Evolutionary conservation across 2,329 filamentous ascomycete genomes (phyloP).

Genomic region (Fusarium scirpi): DNA sequence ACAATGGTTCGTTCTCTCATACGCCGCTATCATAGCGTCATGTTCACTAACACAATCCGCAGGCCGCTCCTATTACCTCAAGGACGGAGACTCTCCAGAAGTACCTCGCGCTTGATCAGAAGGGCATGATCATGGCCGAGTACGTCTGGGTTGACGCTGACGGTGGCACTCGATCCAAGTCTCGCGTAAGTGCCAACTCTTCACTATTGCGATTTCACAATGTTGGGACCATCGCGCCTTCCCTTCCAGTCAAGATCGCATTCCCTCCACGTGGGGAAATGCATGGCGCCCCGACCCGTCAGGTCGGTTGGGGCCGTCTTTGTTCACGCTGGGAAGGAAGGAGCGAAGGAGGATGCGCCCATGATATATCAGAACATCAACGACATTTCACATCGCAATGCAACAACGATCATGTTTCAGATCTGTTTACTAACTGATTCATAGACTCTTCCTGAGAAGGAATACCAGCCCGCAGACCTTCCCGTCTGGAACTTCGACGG

Average conservation of each 20-base stretch:
- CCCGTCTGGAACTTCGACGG: slow-evolving; percentile 73
- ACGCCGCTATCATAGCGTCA: not conserved
- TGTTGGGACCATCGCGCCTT: slow-evolving; percentile 17
- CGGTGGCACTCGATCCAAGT: slow-evolving; percentile 92
- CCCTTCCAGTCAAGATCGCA: slow-evolving; percentile 18
- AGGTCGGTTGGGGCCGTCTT: slow-evolving; percentile 15
- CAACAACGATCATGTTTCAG: not conserved
- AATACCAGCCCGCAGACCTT: slow-evolving; percentile 64
- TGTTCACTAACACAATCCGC: slow-evolving; percentile 26
- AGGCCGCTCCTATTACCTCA: slow-evolving; percentile 40
- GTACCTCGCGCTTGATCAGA: slow-evolving; percentile 91
- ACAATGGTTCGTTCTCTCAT: slow-evolving; percentile 37
- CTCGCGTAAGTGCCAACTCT: slow-evolving; percentile 77
- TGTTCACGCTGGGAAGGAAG: not conserved
- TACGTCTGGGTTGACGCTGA: slow-evolving; percentile 95
- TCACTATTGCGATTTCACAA: slow-evolving; percentile 9
- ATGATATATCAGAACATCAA: not conserved
- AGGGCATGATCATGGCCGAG: slow-evolving; percentile 89
- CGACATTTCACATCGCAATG: not conserved
- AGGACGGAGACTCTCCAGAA: slow-evolving; percentile 73
- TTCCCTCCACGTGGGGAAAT: slow-evolving; percentile 3
- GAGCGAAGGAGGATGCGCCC: not conserved
- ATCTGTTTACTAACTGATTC: not conserved
- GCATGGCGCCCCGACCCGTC: slow-evolving; percentile 12
- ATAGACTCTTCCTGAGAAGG: slow-evolving; percentile 64